Evolutionary conservation across 768 basidiomycete species (phyloP), one percentile per base, ranked within the genome.

Genomic region (Hygrocybe punicea): DNA sequence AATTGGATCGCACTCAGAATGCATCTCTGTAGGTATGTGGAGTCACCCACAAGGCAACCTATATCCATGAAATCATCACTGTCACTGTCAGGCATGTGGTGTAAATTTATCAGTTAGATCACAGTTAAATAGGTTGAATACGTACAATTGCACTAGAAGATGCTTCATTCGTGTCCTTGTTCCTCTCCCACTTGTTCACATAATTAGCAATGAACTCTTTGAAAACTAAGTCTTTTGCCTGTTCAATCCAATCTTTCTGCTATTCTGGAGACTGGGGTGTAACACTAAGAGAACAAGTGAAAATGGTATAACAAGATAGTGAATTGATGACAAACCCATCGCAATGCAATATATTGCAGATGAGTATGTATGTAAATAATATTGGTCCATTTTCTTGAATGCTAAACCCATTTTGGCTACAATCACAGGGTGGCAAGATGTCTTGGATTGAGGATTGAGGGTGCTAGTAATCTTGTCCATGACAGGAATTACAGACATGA

Each of bases 241-340:
- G 45, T 1, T 58, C 35, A 19, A 74, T 70, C 72, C 72, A 76
- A 5, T 55, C 51, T 0, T 53, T n/a, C 5, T 65, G 56, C 74
- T 74, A 75, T 4, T 59, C 49, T 76, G 75, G 65, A 72, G 63
- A 0, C 58, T 55, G 1, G 72, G 74, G 56, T 76, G 71, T 76
- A 29, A 8, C 29, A 29, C 29, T 29, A 8, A n/a, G n/a, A n/a
- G n/a, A n/a, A n/a, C 29, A 29, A 29, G 34, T 11, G 6, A 46
- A 24, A 33, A 6, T 14, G 6, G 35, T 6, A 25, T 16, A 7
- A 51, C 19, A 3, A n/a, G 2, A 6, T 16, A 7, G 46, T 17
- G 29, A 29, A 19, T 11, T 13, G 39, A 6, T 2, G 8, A 66
- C 63, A 10, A 40, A 69, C 69, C 52, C 62, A 67, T 65, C 1